phyloP scores from a whole-genome alignment of 768 basidiomycete genomes.

The Calocybe gangraenosa region DNA sequence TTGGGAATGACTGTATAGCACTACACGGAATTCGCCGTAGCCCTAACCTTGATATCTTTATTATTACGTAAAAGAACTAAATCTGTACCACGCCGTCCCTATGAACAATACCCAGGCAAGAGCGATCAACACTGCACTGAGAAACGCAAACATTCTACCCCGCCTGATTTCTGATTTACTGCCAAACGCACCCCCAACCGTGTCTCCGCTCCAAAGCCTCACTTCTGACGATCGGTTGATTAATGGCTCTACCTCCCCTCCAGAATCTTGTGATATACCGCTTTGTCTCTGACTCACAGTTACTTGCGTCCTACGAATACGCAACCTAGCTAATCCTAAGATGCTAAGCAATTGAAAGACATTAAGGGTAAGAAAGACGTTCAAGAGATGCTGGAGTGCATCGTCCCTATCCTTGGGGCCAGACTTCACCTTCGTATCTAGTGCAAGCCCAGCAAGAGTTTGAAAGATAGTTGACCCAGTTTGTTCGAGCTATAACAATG shows the following conservation, averaged over 20 bases:
- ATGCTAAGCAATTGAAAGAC: slow-evolving; percentile 51
- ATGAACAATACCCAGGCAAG: slow-evolving; percentile 64
- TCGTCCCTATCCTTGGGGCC: slow-evolving; percentile 19
- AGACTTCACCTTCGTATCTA: slow-evolving; percentile 43
- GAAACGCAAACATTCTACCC: slow-evolving; percentile 45
- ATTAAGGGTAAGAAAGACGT: slow-evolving; percentile 54
- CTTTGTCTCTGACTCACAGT: slow-evolving; percentile 11
- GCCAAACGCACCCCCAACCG: not conserved
- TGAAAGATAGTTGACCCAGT: slow-evolving; percentile 71
- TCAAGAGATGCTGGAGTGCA: slow-evolving; percentile 52
- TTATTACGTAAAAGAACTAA: slow-evolving; percentile 25
- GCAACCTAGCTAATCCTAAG: slow-evolving; percentile 43
- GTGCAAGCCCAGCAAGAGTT: slow-evolving; percentile 63
- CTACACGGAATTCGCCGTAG: not conserved
- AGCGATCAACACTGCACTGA: slow-evolving; percentile 39
- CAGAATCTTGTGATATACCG: not conserved
- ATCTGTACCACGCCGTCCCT: slow-evolving; percentile 52
- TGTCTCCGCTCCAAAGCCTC: no score
- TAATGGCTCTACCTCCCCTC: slow-evolving; percentile 7
- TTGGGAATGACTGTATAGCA: not conserved
- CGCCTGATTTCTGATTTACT: slow-evolving; percentile 32
- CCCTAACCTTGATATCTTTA: no score
- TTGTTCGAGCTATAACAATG: slow-evolving; percentile 56
- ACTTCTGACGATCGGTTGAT: slow-evolving; percentile 7
- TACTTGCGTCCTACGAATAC: slow-evolving; percentile 33